phyloP scores from a whole-genome alignment of 371 early-diverging fungal genomes.

The Syncephalastrum racemosum region DNA sequence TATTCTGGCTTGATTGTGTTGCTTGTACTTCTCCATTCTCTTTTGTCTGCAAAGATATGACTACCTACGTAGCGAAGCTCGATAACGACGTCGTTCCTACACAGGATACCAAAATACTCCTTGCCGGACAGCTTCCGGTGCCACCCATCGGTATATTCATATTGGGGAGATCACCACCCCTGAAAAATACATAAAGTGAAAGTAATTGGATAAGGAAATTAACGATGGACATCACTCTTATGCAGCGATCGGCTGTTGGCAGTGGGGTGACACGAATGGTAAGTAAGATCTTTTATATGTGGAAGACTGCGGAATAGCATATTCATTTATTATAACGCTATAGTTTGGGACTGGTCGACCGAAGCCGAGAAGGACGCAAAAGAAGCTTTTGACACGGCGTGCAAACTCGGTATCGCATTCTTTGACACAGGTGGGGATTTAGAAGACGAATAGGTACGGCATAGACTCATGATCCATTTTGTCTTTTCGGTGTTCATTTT shows the following conservation, averaged over 20 bases:
- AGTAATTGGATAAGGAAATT: no score
- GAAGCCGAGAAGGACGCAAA: conserved; percentile 38
- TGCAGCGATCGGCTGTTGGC: conserved; percentile 55
- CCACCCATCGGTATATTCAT: conserved; percentile 47
- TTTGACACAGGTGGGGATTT: conserved; percentile 37
- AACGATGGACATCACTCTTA: neutral
- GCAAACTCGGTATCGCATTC: conserved; percentile 32
- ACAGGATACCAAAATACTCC: conserved; percentile 39
- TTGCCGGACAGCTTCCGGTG: conserved; percentile 40
- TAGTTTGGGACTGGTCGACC: conserved; percentile 41
- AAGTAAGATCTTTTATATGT: conserved; percentile 10
- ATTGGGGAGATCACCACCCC: no score
- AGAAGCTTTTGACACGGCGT: conserved; percentile 37
- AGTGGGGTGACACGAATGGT: conserved; percentile 51
- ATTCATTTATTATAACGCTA: neutral
- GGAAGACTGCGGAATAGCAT: no score
- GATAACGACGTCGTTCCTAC: conserved; percentile 39
- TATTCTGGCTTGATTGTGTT: no score
- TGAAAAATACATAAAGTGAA: no score
- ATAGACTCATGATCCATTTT: neutral
- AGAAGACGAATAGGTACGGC: conserved; percentile 2
- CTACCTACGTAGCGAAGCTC: conserved; percentile 18
- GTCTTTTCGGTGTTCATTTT: conserved; percentile 2
- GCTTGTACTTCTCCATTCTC: conserved; percentile 5
- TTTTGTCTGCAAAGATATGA: conserved; percentile 9